A percentile compares a stretch with the other conserved stretches of the same genome.
These are phyloP conservation scores for Clathrospora elynae DNA, from an alignment of 2,329 filamentous ascomycete genomes.

Conservation along the genomic window DNA sequence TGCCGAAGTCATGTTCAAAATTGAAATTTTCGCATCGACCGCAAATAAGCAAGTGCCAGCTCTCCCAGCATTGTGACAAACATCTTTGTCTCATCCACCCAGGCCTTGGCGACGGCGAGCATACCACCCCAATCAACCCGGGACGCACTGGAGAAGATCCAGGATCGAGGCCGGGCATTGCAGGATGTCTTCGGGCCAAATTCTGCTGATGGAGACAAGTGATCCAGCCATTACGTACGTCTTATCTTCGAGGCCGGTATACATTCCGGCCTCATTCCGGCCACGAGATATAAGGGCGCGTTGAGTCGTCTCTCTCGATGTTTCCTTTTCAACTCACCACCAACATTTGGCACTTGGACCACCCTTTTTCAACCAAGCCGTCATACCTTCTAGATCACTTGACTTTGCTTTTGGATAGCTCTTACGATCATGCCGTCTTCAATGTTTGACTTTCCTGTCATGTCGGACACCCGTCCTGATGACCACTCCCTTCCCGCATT, in stretches of 20 bases:
- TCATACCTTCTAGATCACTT: slow-evolving; percentile 5
- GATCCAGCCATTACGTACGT: slow-evolving; percentile 47
- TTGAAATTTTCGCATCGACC: too few relatives aligned
- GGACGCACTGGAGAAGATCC: slow-evolving; percentile 1
- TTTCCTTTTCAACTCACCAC: slow-evolving; percentile 11
- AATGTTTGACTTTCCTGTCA: slow-evolving; percentile 61
- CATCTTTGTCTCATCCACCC: slow-evolving; percentile 2
- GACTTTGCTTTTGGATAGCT: slow-evolving; percentile 3
- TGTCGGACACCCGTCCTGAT: slow-evolving; percentile 65
- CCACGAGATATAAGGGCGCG: slow-evolving; percentile 44
- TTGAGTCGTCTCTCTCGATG: slow-evolving; percentile 19
- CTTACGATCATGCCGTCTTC: slow-evolving; percentile 49
- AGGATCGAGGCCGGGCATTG: slow-evolving; percentile 11
- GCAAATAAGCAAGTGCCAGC: background rate
- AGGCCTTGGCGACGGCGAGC: slow-evolving; percentile 26
- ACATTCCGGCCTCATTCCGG: slow-evolving; percentile 40
- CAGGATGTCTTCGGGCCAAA: slow-evolving; percentile 17
- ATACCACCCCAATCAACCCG: slow-evolving; percentile 2
- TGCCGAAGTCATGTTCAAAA: too few relatives aligned
- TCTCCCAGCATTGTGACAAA: background rate
- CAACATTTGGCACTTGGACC: slow-evolving; percentile 6
- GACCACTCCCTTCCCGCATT: slow-evolving; percentile 72
- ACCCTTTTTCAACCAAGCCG: slow-evolving; percentile 2
- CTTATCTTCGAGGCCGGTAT: slow-evolving; percentile 46
- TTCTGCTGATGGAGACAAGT: slow-evolving; percentile 21